Base-by-base conservation (phyloP, 2,329 filamentous ascomycete species). In the Colletotrichum siamense region DNA sequence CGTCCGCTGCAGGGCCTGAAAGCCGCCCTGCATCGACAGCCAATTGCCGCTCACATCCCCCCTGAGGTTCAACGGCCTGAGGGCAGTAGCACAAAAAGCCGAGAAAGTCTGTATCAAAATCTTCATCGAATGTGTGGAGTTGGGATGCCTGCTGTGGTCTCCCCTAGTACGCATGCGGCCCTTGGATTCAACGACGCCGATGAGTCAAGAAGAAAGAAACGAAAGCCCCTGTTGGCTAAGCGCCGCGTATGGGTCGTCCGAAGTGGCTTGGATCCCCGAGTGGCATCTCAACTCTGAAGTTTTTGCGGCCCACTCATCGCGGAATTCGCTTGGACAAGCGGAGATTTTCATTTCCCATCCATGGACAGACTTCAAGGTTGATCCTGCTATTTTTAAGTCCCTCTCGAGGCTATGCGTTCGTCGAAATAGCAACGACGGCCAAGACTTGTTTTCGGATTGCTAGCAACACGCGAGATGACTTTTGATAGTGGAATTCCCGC, bases 271-370 rank as follows among this genome's bases (percentile, higher is more conserved):
- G 64, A 63, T 61, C 57, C 34, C 63, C 69, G 55, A 64, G 69
- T 72, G 63, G 64, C 57, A 73, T 63, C 70, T 69, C 57, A 55
- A 34, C 57, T 32, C 39, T 64, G 69, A 26, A 63, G 69, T 68
- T 67, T 34, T 34, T 22, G 16, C 22, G 57, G 69, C 49, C 70
- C 73, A 65, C 71, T 28, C 62, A 59, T 64, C 24, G 49, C 64
- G 62, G 72, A 64, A 28, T 63, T 44, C 24, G 72, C 69, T 67
- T 64, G 61, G 24, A 71, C 24, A 34, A 65, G 73, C 64, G 73
- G 73, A 16, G 26, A 69, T 65, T 73, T 39, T 73, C 73, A 76
- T 76, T 69, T 73, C 70, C 73, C 64, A 64, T 61, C n/a, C 59
- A 57, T 49, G 63, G n/a, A 30, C 55, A 39, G 16, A 59, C 30